Conservation (phyloP, 2,329 filamentous ascomycete genomes). For the Dothideomycetidae sp. region DNA sequence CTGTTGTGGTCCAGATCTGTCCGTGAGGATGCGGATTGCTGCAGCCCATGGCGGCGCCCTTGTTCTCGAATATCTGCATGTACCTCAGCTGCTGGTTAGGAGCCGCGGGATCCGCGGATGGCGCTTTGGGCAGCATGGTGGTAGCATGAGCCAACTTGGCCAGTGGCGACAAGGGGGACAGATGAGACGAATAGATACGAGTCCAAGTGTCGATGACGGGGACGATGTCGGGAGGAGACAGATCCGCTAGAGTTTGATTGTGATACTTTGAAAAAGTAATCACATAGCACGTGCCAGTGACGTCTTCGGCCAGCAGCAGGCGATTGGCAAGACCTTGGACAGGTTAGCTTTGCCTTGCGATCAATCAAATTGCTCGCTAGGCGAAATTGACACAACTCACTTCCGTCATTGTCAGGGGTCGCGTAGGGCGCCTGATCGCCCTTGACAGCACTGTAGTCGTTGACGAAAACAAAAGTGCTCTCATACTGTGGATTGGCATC, state of each 20-base stretch:
- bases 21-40: constrained; percentile 97
- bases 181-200: constrained; percentile 68
- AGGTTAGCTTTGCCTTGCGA: neutral
- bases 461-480: constrained; percentile 84
- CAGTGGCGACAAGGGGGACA: constrained; percentile 58
- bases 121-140: constrained; percentile 32
- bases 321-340: constrained; percentile 53
- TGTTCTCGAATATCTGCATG: constrained; percentile 99
- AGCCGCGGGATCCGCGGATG: constrained; percentile 29
- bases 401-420: constrained; percentile 34
- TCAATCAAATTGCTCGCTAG: no score
- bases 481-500: constrained; percentile 76
- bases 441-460: constrained; percentile 95
- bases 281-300: constrained; percentile 93
- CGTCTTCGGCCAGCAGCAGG: constrained; percentile 68
- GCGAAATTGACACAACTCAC: constrained; percentile 25
- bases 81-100: constrained; percentile 73
- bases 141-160: constrained; percentile 32
- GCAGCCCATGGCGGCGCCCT: constrained; percentile 94
- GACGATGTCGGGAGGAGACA: constrained; percentile 60
- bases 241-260: constrained; percentile 83
- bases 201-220: constrained; percentile 86
- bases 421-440: constrained; percentile 75
- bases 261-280: constrained; percentile 86
- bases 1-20: constrained; percentile 89